A percentile compares a stretch with the other conserved stretches of the same genome.
phyloP scores from a whole-genome alignment of 2,329 filamentous ascomycete species.

The Trichophyton mentagrophytes region DNA sequence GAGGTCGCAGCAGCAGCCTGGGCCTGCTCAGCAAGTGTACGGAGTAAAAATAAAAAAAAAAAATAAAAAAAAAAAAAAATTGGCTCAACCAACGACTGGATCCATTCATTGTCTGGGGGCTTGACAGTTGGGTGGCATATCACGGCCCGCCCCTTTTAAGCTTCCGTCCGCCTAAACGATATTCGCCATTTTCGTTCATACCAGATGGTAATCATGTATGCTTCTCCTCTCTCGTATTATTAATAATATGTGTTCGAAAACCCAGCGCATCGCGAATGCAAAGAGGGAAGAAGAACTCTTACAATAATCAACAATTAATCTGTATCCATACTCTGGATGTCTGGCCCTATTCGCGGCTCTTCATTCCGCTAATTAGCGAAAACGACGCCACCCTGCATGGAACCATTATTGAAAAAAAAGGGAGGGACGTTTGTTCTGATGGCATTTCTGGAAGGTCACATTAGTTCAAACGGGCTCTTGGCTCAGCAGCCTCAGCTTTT shows the following conservation, averaged over 20 bases:
- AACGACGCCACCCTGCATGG: background rate
- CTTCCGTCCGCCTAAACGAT: background rate
- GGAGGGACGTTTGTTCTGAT: background rate
- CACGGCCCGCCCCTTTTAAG: conserved; percentile 1
- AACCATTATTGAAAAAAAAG: background rate
- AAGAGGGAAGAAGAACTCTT: background rate
- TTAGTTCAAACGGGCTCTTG: conserved; percentile 2
- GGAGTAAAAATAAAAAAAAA: too few species aligned
- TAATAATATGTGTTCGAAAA: background rate
- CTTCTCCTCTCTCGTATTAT: background rate
- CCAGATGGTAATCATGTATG: background rate
- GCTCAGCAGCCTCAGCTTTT: background rate
- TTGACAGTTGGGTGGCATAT: background rate
- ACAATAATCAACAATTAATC: background rate
- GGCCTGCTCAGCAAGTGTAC: background rate
- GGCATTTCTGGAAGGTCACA: conserved; percentile 4
- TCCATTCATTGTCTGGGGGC: background rate
- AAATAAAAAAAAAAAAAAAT: background rate
- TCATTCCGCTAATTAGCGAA: background rate
- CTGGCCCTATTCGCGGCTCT: background rate
- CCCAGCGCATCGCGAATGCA: background rate
- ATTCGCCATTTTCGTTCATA: background rate
- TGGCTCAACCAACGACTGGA: background rate
- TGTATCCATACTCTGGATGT: background rate
- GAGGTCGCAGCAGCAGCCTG: background rate